Percentiles rank a stretch among this genome's conserved stretches.
phyloP scores from a whole-genome alignment of 805 yeast genomes.

The Spathaspora sp. region DNA sequence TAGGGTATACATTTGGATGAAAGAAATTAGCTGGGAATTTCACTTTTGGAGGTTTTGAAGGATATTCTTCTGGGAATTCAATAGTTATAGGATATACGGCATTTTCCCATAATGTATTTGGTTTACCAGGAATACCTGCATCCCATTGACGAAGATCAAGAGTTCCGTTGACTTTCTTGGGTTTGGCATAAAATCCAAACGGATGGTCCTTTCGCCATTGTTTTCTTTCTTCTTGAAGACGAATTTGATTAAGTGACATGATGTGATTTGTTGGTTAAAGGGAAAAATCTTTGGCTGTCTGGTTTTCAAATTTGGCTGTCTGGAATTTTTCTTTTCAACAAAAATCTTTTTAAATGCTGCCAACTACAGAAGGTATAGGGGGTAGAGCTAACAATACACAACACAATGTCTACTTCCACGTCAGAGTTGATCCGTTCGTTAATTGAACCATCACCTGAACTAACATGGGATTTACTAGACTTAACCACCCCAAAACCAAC shows the following conservation, averaged over 20 bases:
- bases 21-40: conserved; percentile 85
- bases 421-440: conserved; percentile 19
- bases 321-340: too few relatives aligned
- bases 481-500: conserved; percentile 50
- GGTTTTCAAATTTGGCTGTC: neutral
- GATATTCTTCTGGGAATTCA: conserved; percentile 85
- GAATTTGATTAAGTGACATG: conserved; percentile 64
- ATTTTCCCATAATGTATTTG: conserved; percentile 81
- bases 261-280: neutral
- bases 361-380: neutral
- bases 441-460: conserved; percentile 57
- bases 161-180: conserved; percentile 77
- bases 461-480: conserved; percentile 72
- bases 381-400: neutral
- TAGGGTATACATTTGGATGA: conserved; percentile 97
- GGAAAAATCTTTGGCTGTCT: neutral
- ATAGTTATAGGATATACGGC: conserved; percentile 87
- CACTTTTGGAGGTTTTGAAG: conserved; percentile 95
- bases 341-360: neutral
- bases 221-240: conserved; percentile 93
- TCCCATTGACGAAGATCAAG: conserved; percentile 85
- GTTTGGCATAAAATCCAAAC: conserved; percentile 94
- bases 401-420: neutral
- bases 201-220: conserved; percentile 99
- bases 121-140: conserved; percentile 94